Percentiles rank a stretch among this genome's conserved stretches.
phyloP scores from a whole-genome alignment of 2,329 filamentous ascomycete genomes.

The Albophoma yamanashiensis region DNA sequence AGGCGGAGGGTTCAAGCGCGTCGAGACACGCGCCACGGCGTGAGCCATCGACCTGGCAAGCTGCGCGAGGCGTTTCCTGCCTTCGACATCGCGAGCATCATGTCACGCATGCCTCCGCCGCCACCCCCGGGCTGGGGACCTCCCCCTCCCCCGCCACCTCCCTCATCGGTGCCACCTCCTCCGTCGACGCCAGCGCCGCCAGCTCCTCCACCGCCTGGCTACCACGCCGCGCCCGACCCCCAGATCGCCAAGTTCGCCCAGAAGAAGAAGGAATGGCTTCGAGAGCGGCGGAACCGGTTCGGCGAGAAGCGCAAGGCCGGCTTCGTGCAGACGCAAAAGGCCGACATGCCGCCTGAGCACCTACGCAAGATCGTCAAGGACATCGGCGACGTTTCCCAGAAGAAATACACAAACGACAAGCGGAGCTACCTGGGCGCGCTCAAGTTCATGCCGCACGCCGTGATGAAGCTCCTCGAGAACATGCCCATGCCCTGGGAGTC shows the following conservation, averaged over 20 bases:
- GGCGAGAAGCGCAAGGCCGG: constrained; percentile 95
- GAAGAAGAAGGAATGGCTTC: constrained; percentile 99
- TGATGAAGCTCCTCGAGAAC: constrained; percentile 93
- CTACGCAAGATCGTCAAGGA: constrained; percentile 96
- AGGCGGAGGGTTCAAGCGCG: constrained; percentile 14
- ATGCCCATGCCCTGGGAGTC: constrained; percentile 99
- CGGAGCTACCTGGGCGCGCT: constrained; percentile 92
- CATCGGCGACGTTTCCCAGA: constrained; percentile 98
- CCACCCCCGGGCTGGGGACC: constrained; percentile 49
- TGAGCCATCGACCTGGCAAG: constrained; percentile 17
- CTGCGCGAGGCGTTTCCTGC: constrained; percentile 9
- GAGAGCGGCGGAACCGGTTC: constrained; percentile 81
- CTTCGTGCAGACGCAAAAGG: constrained; percentile 96
- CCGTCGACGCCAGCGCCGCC: constrained; percentile 46
- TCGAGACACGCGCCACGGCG: constrained; percentile 21
- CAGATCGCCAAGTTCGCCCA: constrained; percentile 90
- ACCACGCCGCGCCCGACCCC: constrained; percentile 68
- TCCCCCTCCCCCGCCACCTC: constrained; percentile 44
- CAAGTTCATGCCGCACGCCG: constrained; percentile 99
- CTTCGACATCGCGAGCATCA: constrained; percentile 21
- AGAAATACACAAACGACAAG: constrained; percentile 98
- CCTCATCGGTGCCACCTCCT: constrained; percentile 45
- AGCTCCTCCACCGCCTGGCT: constrained; percentile 75
- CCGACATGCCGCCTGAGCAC: constrained; percentile 97
- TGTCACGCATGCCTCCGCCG: constrained; percentile 45